Evolutionary conservation across 345 rosid genomes (phyloP).

Genomic region (Punica granatum): DNA sequence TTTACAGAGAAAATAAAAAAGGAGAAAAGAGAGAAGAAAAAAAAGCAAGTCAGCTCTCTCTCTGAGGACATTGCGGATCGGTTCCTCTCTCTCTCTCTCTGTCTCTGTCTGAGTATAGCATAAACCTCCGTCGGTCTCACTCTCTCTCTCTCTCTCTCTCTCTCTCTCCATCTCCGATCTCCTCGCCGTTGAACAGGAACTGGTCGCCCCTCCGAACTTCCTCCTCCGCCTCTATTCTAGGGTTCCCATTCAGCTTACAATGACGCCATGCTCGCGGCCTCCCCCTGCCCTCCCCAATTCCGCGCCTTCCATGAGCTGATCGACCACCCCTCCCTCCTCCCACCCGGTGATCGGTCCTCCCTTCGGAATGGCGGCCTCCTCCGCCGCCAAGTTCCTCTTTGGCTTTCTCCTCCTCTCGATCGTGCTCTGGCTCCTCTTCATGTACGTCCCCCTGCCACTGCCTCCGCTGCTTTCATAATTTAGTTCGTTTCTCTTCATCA

Average conservation of each 20-base stretch:
- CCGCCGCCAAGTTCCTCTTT: slow-evolving; percentile 87
- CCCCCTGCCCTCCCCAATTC: slow-evolving; percentile 2
- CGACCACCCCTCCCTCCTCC: not conserved
- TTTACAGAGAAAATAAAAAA: not conserved
- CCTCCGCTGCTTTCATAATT: not conserved
- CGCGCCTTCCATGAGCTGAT: not conserved
- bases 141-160: not conserved
- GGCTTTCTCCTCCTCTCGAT: slow-evolving; percentile 73
- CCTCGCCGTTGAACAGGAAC: slow-evolving; percentile 3
- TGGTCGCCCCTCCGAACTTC: not conserved
- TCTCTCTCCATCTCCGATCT: not conserved
- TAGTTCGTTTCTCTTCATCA: not conserved
- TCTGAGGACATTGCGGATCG: slow-evolving; percentile 8
- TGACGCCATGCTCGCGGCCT: slow-evolving; percentile 3
- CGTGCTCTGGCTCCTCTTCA: slow-evolving; percentile 76
- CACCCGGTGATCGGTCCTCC: not conserved
- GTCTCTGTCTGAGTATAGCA: not conserved
- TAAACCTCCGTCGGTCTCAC: not conserved
- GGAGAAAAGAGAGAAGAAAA: not conserved
- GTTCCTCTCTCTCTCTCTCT: not conserved
- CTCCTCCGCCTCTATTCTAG: not conserved
- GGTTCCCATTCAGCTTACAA: not conserved
- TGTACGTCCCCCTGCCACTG: slow-evolving; percentile 53
- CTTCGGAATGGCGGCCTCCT: slow-evolving; percentile 63
- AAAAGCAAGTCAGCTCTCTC: not conserved